Percentiles rank a stretch among this genome's conserved stretches.
Conservation (phyloP, 495 filamentous ascomycete genomes). For the Stereocaulon alpinum region DNA sequence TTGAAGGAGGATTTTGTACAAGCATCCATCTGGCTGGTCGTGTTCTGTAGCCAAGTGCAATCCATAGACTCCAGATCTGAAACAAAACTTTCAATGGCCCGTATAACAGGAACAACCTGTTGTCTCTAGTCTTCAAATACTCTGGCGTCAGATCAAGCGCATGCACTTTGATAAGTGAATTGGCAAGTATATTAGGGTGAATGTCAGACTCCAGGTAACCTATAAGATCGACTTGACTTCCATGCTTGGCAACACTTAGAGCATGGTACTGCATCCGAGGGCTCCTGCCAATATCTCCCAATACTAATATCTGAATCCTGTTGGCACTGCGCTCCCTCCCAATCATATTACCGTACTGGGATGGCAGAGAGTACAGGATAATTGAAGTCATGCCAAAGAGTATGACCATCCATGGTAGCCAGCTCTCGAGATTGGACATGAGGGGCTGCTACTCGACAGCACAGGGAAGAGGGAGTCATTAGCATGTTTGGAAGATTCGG, state of each 20-base stretch:
- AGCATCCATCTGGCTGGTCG: slow-evolving; percentile 69
- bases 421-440: slow-evolving; percentile 16
- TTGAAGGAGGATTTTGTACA: slow-evolving; percentile 91
- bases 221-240: slow-evolving; percentile 70
- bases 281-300: slow-evolving; percentile 94
- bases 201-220: slow-evolving; percentile 70
- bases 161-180: slow-evolving; percentile 54
- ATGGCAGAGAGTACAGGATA: slow-evolving; percentile 41
- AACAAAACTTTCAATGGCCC: slow-evolving; percentile 81
- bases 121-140: slow-evolving; percentile 54
- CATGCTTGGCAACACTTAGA: slow-evolving; percentile 77
- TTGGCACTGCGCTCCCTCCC: slow-evolving; percentile 23
- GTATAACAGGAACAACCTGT: slow-evolving; percentile 65
- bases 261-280: slow-evolving; percentile 99
- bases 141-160: slow-evolving; percentile 53
- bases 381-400: slow-evolving; percentile 41
- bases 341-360: slow-evolving; percentile 33
- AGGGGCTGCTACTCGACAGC: neutral
- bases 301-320: slow-evolving; percentile 74
- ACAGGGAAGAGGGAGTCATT: neutral
- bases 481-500: neutral
- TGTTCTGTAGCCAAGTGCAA: slow-evolving; percentile 61
- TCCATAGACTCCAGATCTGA: slow-evolving; percentile 61
- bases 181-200: slow-evolving; percentile 62
- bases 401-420: slow-evolving; percentile 28